Conservation (phyloP, 1,284 basidiomycete genomes). For the Ustilago trichophora region DNA sequence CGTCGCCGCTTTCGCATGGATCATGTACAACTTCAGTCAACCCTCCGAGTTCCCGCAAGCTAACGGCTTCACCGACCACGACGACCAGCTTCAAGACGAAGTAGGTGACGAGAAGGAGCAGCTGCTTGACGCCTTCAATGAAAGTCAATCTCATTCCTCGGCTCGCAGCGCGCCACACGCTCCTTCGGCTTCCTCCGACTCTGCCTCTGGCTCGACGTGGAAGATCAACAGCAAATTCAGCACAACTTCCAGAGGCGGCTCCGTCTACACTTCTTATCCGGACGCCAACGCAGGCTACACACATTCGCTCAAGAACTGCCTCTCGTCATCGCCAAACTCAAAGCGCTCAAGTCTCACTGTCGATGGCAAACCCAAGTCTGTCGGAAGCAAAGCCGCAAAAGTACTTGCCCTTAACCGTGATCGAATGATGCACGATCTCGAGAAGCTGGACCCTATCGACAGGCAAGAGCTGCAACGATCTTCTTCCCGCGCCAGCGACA, state of each 20-base stretch:
- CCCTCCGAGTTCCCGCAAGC: conserved; percentile 27
- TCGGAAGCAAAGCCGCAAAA: conserved; percentile 40
- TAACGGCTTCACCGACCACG: conserved; percentile 15
- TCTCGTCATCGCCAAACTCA: conserved; percentile 15
- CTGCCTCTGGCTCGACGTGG: conserved; percentile 17
- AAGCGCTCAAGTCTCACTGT: conserved; percentile 5
- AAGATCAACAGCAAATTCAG: conserved; percentile 46
- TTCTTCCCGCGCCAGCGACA: conserved; percentile 29
- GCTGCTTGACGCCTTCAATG: conserved; percentile 35
- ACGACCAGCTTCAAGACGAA: conserved; percentile 13
- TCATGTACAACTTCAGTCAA: conserved; percentile 30
- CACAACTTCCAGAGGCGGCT: conserved; percentile 32
- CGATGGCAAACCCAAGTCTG: conserved; percentile 10
- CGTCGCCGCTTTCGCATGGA: conserved; percentile 31
- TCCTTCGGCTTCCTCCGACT: background rate
- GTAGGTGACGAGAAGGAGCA: conserved; percentile 40
- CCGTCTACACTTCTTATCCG: conserved; percentile 32
- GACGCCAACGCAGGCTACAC: conserved; percentile 13
- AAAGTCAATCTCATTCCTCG: conserved; percentile 24
- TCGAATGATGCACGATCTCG: conserved; percentile 36
- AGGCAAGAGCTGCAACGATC: conserved; percentile 33
- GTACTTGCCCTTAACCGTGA: conserved; percentile 23
- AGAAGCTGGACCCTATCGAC: conserved; percentile 34
- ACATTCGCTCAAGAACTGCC: conserved; percentile 5
- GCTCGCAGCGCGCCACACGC: background rate